These are phyloP conservation scores for Ogataea chonburiensis DNA, from an alignment of 805 yeast species.

Conservation along the genomic window DNA sequence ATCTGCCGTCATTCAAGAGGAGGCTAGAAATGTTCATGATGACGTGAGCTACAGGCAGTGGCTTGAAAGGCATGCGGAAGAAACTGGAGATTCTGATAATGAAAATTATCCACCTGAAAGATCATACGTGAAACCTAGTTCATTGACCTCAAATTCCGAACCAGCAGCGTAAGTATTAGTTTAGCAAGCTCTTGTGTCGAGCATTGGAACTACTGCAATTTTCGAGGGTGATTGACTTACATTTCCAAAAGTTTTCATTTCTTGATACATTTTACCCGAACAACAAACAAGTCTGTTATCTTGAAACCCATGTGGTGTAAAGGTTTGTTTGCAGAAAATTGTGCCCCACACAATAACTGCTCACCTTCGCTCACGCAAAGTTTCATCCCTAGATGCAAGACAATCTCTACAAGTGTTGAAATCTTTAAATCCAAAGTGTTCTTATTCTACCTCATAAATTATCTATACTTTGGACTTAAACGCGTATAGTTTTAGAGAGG, in stretches of 20 bases:
- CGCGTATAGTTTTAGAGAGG: no score
- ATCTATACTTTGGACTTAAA: no score
- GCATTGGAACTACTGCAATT: no score
- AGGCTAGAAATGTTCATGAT: constrained; percentile 23
- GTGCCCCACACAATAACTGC: constrained; percentile 5
- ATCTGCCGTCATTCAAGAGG: constrained; percentile 39
- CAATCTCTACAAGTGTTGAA: constrained; percentile 1
- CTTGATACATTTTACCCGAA: no score
- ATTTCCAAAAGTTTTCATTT: no score
- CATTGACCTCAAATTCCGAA: constrained; percentile 21
- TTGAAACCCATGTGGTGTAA: no score
- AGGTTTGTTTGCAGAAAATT: constrained; percentile 6
- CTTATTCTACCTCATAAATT: no score
- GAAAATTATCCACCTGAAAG: constrained; percentile 14
- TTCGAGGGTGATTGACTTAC: no score
- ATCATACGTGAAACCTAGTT: constrained; percentile 16
- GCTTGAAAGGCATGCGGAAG: constrained; percentile 41
- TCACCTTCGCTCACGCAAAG: constrained; percentile 3
- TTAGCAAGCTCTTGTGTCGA: no score
- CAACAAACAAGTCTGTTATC: no score
- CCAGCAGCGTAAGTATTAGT: constrained; percentile 28
- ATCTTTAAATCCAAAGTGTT: no score
- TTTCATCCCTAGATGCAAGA: no score
- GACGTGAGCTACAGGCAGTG: constrained; percentile 51
- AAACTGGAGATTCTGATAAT: constrained; percentile 35